Evolutionary conservation across 1,284 basidiomycete genomes (phyloP), one percentile per base, ranked within the genome.

Genomic region (Rhodotorula sp.): DNA sequence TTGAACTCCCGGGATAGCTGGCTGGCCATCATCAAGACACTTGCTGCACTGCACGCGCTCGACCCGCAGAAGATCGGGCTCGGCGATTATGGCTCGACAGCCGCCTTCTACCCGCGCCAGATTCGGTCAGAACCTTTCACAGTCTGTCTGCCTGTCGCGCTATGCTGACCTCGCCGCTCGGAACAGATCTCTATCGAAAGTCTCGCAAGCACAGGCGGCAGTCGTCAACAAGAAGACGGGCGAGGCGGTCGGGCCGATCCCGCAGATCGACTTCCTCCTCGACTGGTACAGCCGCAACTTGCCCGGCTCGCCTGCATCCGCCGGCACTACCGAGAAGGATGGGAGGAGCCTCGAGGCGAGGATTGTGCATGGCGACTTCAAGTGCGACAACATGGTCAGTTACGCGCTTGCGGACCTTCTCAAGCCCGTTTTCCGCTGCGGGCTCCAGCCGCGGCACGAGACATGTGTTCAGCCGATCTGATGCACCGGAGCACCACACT

Each of bases 311-410:
- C 86, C 84, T 75, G 88, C 74, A 2, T 44, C 19, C 5, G 23
- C 12, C 21, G 23, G 21, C 27, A 44, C 46, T 19, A 34, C 48
- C 19, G 23, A n/a, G 25, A 54, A 53, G 44, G 50, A 44, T 10
- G 62, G 62, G n/a, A 54, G 62, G 52, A 63, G 44, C 5, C 84
- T 88, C 64, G 87, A 91, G 50, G 78, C 79, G 14, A 79, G 83
- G 8, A 88, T 96, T 74, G 92, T 97, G 7, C 95, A 98, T 80
- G 95, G 96, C 34, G 95, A 98, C 81, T 98, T 93, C 81, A 99
- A 99, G 82, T 86, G 97, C 34, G 95, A 99, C 82, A 99, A 98
- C 80, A 81, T 98, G 62, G 79, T 79, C 2, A 8, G 77, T 77
- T 53, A 34, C 34, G 34, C 34, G 34, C 23, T 10, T 48, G 41